Evolutionary conservation across 257 asterid species (phyloP).

Genomic region (Gentiana macrophylla): DNA sequence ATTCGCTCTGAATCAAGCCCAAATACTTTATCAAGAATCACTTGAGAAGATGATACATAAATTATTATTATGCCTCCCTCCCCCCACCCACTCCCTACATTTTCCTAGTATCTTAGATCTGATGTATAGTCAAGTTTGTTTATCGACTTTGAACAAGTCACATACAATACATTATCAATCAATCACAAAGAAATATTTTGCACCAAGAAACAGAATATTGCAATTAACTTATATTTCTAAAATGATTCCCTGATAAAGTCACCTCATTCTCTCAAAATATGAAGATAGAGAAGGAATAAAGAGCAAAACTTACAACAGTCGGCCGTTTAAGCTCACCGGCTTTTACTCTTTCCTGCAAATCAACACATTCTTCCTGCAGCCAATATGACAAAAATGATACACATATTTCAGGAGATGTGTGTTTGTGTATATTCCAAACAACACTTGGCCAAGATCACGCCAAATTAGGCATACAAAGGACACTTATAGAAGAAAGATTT

Average conservation of each 20-base stretch:
- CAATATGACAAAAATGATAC: constrained; percentile 14
- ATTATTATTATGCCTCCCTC: too few species aligned
- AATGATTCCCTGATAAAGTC: not conserved
- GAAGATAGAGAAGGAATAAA: too few species aligned
- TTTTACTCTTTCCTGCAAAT: constrained; percentile 60
- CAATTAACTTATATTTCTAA: too few species aligned
- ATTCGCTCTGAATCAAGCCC: not conserved
- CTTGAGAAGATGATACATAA: not conserved
- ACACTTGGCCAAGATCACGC: too few species aligned
- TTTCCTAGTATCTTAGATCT: not conserved
- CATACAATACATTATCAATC: constrained; percentile 1
- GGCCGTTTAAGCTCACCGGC: constrained; percentile 57
- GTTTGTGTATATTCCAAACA: too few species aligned
- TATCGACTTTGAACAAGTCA: constrained; percentile 1
- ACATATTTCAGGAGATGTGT: too few species aligned
- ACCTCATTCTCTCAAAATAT: too few species aligned
- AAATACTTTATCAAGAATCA: too few species aligned
- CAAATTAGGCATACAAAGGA: too few species aligned
- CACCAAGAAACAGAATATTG: not conserved
- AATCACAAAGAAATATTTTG: not conserved
- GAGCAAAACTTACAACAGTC: constrained; percentile 43
- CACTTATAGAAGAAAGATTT: too few species aligned
- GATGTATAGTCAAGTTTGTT: too few species aligned
- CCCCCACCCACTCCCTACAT: too few species aligned
- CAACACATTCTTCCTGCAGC: constrained; percentile 77